Base-by-base conservation (phyloP, 2,329 filamentous ascomycete genomes). In the Xylariaceae sp. region DNA sequence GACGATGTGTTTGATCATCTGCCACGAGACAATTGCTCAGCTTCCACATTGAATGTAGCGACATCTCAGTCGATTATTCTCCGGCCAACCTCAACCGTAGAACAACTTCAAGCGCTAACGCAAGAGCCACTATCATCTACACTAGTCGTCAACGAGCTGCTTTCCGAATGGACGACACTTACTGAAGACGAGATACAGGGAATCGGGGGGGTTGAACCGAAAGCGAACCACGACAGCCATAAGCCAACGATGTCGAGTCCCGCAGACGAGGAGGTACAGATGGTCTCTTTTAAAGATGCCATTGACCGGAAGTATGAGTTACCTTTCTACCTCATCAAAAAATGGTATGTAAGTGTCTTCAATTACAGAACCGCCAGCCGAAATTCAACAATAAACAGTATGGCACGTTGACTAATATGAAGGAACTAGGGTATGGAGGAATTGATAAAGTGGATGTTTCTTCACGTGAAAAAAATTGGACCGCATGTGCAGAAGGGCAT, bases 91-190 rank as follows among this genome's bases (percentile, higher is more conserved):
- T 37, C 31, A 26, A n/a, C 49, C 8, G 3, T 33, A 29, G 4
- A 4, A 17, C 29, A 34, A 14, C 14, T 53, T 53, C 39, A 37
- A 17, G 28, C 16, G 4, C n/a, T 53, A 26, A 19, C 26, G 29
- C 19, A 47, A n/a, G 9, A 28, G 9, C 26, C 33, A 21, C 44
- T 28, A 29, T 4, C 29, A 49, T n/a, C 45, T 16, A 24, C 29
- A 7, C 28, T 6, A 4, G 36, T 49, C 5, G 19, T 56, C n/a
- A 45, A 56, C 12, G 53, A 56, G 37, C 46, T 56, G 4, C 40
- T 56, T 2, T 44, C 53, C 2, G 53, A 56, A 39, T 56, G 53
- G 53, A 56, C 53, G n/a, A 45, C 39, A 12, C 39, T 51, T 5
- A 56, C 46, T 14, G 46, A 56, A 17, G 53, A 31, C 26, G 37